Evolutionary conservation across 1,284 basidiomycete species (phyloP).

Genomic region (Fomes fomentarius): DNA sequence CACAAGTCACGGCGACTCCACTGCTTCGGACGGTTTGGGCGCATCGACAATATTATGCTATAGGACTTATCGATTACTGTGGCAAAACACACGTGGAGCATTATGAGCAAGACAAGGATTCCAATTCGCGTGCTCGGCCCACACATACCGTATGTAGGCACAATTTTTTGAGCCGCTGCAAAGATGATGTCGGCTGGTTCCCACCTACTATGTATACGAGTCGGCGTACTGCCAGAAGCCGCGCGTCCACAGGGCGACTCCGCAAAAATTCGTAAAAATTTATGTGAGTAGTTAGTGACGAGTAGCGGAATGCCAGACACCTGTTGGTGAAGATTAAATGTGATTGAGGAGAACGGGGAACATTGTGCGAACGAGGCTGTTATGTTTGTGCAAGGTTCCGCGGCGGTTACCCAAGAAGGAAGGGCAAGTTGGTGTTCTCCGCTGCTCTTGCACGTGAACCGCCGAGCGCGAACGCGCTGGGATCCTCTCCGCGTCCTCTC

Average conservation of each 20-base stretch:
- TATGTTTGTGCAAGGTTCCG: constrained; percentile 1
- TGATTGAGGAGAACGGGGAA: neutral
- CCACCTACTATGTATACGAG: constrained; percentile 13
- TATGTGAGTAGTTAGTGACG: constrained; percentile 8
- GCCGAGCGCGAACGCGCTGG: constrained; percentile 14
- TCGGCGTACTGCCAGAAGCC: neutral
- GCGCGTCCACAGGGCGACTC: constrained; percentile 17
- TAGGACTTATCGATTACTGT: constrained; percentile 21
- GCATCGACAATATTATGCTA: constrained; percentile 7
- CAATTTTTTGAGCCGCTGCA: constrained; percentile 11
- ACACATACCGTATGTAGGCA: constrained; percentile 20
- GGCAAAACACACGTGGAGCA: constrained; percentile 8
- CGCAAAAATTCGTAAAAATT: constrained; percentile 4
- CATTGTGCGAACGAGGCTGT: neutral
- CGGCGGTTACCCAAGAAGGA: constrained; percentile 14
- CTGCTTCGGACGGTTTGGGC: constrained; percentile 6
- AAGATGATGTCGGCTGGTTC: constrained; percentile 12
- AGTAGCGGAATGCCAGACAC: neutral
- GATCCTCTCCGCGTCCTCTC: constrained; percentile 17
- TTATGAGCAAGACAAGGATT: constrained; percentile 2
- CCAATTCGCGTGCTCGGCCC: constrained; percentile 5
- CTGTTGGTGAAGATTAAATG: neutral
- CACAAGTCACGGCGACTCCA: constrained; percentile 10
- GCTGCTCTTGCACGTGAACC: constrained; percentile 19
- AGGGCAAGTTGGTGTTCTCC: constrained; percentile 12